Evolutionary conservation across 345 rosid species (phyloP).

Genomic region (Eucalyptus polyanthemos): DNA sequence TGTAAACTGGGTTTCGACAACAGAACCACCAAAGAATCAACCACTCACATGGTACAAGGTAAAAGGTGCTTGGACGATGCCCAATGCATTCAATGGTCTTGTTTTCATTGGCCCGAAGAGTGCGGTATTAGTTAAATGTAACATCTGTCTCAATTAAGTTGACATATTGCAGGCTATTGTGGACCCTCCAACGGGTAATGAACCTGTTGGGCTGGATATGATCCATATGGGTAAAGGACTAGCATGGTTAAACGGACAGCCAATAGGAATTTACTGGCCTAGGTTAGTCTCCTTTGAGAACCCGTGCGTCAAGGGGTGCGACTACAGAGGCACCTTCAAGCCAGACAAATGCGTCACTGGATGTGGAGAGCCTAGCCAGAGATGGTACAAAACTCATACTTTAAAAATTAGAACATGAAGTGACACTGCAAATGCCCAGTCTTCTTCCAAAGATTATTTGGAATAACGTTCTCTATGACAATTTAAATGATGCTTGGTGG

Average conservation of each 20-base stretch:
- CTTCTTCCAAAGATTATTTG: not conserved
- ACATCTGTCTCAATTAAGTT: not conserved
- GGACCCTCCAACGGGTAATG: constrained; percentile 71
- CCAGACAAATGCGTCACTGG: constrained; percentile 82
- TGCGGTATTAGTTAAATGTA: not conserved
- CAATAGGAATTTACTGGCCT: constrained; percentile 90
- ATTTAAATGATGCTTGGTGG: not conserved
- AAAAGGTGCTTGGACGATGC: not conserved
- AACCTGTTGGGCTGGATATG: constrained; percentile 89
- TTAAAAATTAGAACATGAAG: not conserved
- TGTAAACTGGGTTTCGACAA: constrained; percentile 56
- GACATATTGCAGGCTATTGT: constrained; percentile 39
- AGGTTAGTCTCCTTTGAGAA: constrained; percentile 28
- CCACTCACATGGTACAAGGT: constrained; percentile 97
- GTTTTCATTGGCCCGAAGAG: not conserved
- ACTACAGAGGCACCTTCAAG: constrained; percentile 68
- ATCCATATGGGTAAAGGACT: constrained; percentile 87
- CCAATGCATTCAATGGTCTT: not conserved
- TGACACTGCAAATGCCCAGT: not conserved
- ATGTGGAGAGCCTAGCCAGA: constrained; percentile 85
- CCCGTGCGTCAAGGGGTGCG: constrained; percentile 54
- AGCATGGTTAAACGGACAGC: constrained; percentile 98
- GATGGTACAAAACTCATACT: constrained; percentile 51
- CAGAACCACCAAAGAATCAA: constrained; percentile 54
- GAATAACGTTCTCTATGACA: not conserved